Percentiles rank a stretch among this genome's conserved stretches.
Evolutionary conservation across 306 rosid species (phyloP).

Genomic region (Alnus rubra): DNA sequence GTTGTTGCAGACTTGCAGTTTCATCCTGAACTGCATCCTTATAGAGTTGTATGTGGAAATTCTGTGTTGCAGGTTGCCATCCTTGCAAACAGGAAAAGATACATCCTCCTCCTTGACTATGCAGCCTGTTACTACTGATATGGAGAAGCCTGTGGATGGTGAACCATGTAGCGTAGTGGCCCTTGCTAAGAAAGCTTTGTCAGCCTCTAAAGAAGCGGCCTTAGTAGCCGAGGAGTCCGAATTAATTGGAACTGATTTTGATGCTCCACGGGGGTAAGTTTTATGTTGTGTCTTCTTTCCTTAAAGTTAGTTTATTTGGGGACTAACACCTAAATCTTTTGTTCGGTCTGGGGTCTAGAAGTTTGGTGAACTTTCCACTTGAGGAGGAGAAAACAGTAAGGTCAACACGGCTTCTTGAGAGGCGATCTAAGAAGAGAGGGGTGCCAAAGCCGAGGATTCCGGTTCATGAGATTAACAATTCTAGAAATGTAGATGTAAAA

Average conservation of each 20-base stretch:
- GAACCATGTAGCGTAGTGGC: conserved; percentile 42
- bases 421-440: conserved; percentile 67
- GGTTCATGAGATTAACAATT: conserved; percentile 38
- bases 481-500: conserved; percentile 41
- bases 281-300: conserved; percentile 17
- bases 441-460: conserved; percentile 40
- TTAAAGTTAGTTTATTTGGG: conserved; percentile 26
- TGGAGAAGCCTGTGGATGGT: conserved; percentile 33
- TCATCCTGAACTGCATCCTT: conserved; percentile 20
- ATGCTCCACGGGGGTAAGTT: conserved; percentile 59
- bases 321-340: conserved; percentile 29
- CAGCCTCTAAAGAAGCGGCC: conserved; percentile 72
- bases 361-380: conserved; percentile 36
- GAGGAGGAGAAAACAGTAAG: conserved; percentile 53
- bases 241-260: conserved; percentile 35
- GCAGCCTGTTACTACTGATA: conserved; percentile 27
- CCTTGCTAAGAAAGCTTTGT: conserved; percentile 75
- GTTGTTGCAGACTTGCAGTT: neutral
- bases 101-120: conserved; percentile 27
- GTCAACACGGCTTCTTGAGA: conserved; percentile 67
- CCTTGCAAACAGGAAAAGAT: conserved; percentile 35
- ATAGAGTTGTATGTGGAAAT: conserved; percentile 10
- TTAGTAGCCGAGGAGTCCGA: conserved; percentile 47
- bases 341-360: conserved; percentile 40
- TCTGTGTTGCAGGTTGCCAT: conserved; percentile 55